Percentiles rank a stretch among this genome's conserved stretches.
Evolutionary conservation across 164 flowering plant genomes (phyloP).

Genomic region (Annona squamosa): DNA sequence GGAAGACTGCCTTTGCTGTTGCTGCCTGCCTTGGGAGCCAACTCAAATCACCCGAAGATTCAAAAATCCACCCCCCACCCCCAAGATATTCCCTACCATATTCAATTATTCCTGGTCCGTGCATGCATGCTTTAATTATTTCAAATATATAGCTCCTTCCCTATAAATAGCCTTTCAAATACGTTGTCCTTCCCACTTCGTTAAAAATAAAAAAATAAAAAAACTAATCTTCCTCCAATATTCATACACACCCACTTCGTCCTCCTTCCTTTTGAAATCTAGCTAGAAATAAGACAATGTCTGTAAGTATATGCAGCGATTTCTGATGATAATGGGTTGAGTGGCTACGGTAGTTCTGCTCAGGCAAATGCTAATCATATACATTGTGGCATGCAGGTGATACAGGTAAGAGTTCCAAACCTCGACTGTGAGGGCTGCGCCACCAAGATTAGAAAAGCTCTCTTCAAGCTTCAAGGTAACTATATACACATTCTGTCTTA

Average conservation of each 20-base stretch:
- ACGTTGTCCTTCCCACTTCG: not conserved
- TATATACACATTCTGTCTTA: not conserved
- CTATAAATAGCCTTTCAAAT: not conserved
- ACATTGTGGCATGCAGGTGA: conserved; percentile 29
- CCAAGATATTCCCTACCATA: not conserved
- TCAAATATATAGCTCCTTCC: not conserved
- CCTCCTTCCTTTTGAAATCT: not conserved
- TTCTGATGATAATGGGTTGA: not conserved
- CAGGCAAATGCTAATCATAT: not conserved
- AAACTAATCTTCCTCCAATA: not conserved
- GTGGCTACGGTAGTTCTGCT: not conserved
- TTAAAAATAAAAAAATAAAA: not conserved
- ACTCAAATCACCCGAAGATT: not conserved
- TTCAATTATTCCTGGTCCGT: not conserved
- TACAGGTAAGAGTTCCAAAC: conserved; percentile 71
- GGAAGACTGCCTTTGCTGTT: not conserved
- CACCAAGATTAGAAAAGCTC: conserved; percentile 56
- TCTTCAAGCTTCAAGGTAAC: conserved; percentile 64
- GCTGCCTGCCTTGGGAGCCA: not conserved
- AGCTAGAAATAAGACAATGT: conserved; percentile 2
- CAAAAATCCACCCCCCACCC: conserved; percentile 4
- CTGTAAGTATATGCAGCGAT: conserved; percentile 5
- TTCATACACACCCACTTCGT: not conserved
- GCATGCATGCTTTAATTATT: no score
- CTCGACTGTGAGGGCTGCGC: conserved; percentile 79